Conservation (phyloP, 345 rosid species). For the Citrus sp. region DNA sequence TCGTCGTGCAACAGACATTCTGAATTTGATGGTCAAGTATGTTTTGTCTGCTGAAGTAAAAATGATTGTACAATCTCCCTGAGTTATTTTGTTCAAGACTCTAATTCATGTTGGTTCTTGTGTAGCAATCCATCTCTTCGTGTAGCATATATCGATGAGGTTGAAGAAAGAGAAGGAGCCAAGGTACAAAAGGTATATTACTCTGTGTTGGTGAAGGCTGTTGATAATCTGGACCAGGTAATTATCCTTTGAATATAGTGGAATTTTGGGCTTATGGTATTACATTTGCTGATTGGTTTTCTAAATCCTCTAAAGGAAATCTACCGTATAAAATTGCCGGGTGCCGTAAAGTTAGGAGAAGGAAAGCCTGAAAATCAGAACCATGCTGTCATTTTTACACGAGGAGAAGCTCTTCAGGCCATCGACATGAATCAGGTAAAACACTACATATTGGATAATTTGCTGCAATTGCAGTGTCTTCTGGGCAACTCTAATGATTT, state of each 20-base stretch:
- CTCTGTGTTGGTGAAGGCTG: slow-evolving; percentile 88
- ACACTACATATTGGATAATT: neutral
- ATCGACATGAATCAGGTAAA: slow-evolving; percentile 98
- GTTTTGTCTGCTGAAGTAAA: slow-evolving; percentile 27
- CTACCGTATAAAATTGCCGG: slow-evolving; percentile 88
- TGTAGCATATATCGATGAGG: slow-evolving; percentile 95
- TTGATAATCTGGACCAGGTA: slow-evolving; percentile 94
- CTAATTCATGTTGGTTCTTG: slow-evolving; percentile 23
- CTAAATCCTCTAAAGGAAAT: slow-evolving; percentile 60
- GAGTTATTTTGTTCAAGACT: slow-evolving; percentile 9
- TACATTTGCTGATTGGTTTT: slow-evolving; percentile 17
- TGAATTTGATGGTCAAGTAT: slow-evolving; percentile 97
- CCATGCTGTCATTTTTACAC: slow-evolving; percentile 84
- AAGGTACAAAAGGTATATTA: slow-evolving; percentile 78
- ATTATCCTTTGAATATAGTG: slow-evolving; percentile 12
- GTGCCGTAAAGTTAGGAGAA: slow-evolving; percentile 87
- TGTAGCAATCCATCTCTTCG: slow-evolving; percentile 90
- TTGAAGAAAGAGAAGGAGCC: slow-evolving; percentile 82
- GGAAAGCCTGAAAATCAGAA: slow-evolving; percentile 98
- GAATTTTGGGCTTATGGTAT: neutral
- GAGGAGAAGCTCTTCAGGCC: slow-evolving; percentile 97
- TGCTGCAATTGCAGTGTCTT: neutral
- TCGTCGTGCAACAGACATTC: slow-evolving; percentile 90
- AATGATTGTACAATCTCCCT: slow-evolving; percentile 3
- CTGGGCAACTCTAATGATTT: slow-evolving; percentile 4